Evolutionary conservation across 768 basidiomycete species (phyloP).

Genomic region (Mycena venus): DNA sequence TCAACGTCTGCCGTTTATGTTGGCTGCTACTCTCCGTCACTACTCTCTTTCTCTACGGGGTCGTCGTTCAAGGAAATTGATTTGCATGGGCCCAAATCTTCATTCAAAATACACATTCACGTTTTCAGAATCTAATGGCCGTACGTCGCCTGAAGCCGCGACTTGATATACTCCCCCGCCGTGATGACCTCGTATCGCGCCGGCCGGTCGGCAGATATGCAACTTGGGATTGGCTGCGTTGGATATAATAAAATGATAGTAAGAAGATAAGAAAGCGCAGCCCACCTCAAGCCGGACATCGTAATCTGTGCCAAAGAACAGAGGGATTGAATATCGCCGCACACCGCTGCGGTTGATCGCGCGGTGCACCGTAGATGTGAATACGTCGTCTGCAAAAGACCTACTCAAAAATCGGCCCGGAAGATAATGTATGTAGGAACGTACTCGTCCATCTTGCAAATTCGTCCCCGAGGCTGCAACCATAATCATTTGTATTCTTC

Average conservation of each 20-base stretch:
- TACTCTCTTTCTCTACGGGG: too few relatives aligned
- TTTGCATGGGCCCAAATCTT: too few relatives aligned
- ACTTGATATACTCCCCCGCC: slow-evolving; percentile 81
- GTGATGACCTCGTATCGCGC: slow-evolving; percentile 72
- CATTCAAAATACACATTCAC: too few relatives aligned
- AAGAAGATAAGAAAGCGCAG: background rate
- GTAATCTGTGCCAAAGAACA: slow-evolving; percentile 94
- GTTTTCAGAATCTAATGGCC: too few relatives aligned
- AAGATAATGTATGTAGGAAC: slow-evolving; percentile 30
- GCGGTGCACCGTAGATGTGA: slow-evolving; percentile 92
- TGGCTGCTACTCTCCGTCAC: too few relatives aligned
- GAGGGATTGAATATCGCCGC: slow-evolving; percentile 85
- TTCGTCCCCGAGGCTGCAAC: slow-evolving; percentile 80
- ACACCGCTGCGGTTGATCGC: slow-evolving; percentile 82
- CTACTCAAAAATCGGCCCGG: background rate
- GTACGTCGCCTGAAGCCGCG: slow-evolving; percentile 72
- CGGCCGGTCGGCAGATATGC: slow-evolving; percentile 43
- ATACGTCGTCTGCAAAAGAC: slow-evolving; percentile 76
- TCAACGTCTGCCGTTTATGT: too few relatives aligned
- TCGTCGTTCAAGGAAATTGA: too few relatives aligned
- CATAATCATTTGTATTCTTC: too few relatives aligned
- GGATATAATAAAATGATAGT: background rate
- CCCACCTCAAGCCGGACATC: slow-evolving; percentile 82
- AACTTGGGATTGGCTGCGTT: slow-evolving; percentile 54
- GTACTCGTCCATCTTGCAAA: slow-evolving; percentile 91